These are phyloP conservation scores for Capsella bursapastoris DNA, from an alignment of 345 rosid species.

Conservation along the genomic window DNA sequence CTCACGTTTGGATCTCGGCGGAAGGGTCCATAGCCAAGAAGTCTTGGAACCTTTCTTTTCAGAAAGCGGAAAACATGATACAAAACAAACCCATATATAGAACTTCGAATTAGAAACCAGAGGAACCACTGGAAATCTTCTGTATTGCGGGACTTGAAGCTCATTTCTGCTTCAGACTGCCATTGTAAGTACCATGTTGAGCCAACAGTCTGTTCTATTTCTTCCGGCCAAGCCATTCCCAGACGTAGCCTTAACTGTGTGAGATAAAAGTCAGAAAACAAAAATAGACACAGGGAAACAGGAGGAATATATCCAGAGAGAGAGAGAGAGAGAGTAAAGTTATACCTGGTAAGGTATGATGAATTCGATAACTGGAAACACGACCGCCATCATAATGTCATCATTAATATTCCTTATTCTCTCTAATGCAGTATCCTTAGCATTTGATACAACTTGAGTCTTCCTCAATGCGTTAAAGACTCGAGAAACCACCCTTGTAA, in stretches of 20 bases:
- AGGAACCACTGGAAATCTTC: conserved; percentile 63
- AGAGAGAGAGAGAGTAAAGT: conserved; percentile 29
- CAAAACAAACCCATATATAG: conserved; percentile 64
- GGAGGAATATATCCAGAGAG: conserved; percentile 1
- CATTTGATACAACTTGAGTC: conserved; percentile 51
- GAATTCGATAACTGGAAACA: conserved; percentile 70
- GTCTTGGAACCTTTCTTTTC: conserved; percentile 71
- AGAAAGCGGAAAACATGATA: conserved; percentile 65
- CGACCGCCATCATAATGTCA: conserved; percentile 66
- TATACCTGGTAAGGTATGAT: conserved; percentile 81
- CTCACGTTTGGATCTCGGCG: conserved; percentile 71
- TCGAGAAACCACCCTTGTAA: conserved; percentile 55
- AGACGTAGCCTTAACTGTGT: conserved; percentile 69
- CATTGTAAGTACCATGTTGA: conserved; percentile 87
- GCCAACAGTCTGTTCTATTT: conserved; percentile 70
- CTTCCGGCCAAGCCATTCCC: conserved; percentile 97
- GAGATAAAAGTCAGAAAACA: conserved; percentile 8
- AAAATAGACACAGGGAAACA: conserved; percentile 5
- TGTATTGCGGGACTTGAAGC: conserved; percentile 61
- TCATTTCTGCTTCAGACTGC: conserved; percentile 83
- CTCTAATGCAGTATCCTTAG: conserved; percentile 55
- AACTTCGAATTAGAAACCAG: conserved; percentile 70
- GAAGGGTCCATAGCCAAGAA: conserved; percentile 83
- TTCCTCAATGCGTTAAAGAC: conserved; percentile 66
- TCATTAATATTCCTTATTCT: conserved; percentile 64